Base-by-base conservation (phyloP, 208 protist species). In the Borovskyia barvae region DNA sequence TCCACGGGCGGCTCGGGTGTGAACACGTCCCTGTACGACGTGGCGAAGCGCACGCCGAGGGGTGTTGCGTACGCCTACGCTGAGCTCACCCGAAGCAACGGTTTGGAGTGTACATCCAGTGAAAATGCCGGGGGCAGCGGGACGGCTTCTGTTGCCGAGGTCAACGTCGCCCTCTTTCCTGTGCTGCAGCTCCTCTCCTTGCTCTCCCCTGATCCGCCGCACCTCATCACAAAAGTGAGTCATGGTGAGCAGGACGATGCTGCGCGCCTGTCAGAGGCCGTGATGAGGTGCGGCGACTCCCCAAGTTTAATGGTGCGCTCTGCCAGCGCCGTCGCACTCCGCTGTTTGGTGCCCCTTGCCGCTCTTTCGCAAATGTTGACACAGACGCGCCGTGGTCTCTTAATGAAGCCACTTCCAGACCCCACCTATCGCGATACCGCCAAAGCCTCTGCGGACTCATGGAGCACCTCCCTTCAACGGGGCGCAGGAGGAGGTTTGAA, bases 171-270 rank as follows among this genome's bases (percentile, higher is more conserved):
- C 8, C 70, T 95, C 20, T 95, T 94, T 52, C 93, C 93, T 11
- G 69, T 96, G 11, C 67, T 97, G 37, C 85, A 96, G 55, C 81
- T 97, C 63, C 76, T 97, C 30, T 96, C 89, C 0, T 90, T 94
- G 83, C 78, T 97, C 20, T 79, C 78, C 4, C 93, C 89, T 8
- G 85, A 95, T 56, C 79, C 86, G 7, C 68, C 83, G 30, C 63
- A 77, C 48, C 43, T 55, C 12, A 36, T 40, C 37, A 66, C 36
- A 39, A 72, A 45, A 26, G 41, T 52, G 11, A 59, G 67, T 52
- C 15, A 70, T 40, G 15, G 48, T 37, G 37, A 57, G n/a, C 42
- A 40, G 36, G 69, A 80, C 41, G 57, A 74, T 33, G 47, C 67
- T 33, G 55, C 56, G 19, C 58, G 48, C 14, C 81, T 93, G 67